These are phyloP conservation scores for Phoma sp. DNA, from an alignment of 2,329 filamentous ascomycete genomes.

Conservation along the genomic window DNA sequence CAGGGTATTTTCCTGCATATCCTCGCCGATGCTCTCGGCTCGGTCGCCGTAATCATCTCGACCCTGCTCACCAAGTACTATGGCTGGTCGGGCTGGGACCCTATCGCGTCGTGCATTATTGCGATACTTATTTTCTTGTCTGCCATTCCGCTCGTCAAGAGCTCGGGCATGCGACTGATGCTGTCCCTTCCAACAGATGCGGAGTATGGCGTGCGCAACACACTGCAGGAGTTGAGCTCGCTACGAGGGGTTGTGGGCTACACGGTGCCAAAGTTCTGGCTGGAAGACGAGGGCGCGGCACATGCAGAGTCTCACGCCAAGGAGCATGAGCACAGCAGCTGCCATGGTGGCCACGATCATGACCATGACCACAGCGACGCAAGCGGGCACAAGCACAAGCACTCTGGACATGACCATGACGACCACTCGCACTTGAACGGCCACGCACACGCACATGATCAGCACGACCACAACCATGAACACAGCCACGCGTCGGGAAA, in stretches of 20 bases:
- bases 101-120: constrained; percentile 91
- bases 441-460: constrained; percentile 47
- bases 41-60: constrained; percentile 90
- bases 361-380: constrained; percentile 41
- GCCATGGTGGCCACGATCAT: constrained; percentile 31
- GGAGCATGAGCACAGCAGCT: constrained; percentile 43
- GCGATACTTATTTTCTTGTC: constrained; percentile 93
- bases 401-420: constrained; percentile 40
- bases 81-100: constrained; percentile 94
- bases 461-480: constrained; percentile 43
- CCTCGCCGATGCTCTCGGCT: constrained; percentile 91
- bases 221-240: constrained; percentile 80
- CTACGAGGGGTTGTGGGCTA: constrained; percentile 87
- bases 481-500: constrained; percentile 42
- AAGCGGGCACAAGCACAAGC: constrained; percentile 47
- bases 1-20: constrained; percentile 96
- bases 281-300: constrained; percentile 69
- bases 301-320: constrained; percentile 53
- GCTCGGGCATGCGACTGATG: constrained; percentile 81
- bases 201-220: constrained; percentile 88
- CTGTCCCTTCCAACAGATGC: constrained; percentile 83
- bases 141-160: constrained; percentile 84
- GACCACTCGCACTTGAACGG: constrained; percentile 45
- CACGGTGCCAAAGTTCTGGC: constrained; percentile 88
- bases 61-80: constrained; percentile 86